Evolutionary conservation across 306 rosid genomes (phyloP).

Genomic region (Inga leiocalycina): DNA sequence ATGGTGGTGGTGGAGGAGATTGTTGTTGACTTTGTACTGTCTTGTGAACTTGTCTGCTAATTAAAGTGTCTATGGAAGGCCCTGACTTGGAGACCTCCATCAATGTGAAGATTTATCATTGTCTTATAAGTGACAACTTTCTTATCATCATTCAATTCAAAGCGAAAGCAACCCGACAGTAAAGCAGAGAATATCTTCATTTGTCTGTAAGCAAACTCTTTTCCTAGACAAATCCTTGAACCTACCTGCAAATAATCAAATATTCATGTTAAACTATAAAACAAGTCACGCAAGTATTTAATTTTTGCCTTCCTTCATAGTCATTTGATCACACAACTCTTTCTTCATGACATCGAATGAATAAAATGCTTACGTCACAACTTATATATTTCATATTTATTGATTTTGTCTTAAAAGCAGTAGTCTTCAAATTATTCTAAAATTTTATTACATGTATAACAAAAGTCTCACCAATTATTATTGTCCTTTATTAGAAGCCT

Average conservation of each 20-base stretch:
- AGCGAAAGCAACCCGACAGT: constrained; percentile 54
- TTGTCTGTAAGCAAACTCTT: constrained; percentile 87
- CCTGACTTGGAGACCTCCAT: constrained; percentile 69
- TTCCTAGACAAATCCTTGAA: constrained; percentile 81
- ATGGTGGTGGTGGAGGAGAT: too few relatives aligned
- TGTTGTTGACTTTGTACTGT: not conserved
- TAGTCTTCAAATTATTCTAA: not conserved
- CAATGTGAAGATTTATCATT: constrained; percentile 78
- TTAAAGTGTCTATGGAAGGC: constrained; percentile 45
- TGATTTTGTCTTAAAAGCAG: not conserved
- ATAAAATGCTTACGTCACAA: not conserved
- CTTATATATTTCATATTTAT: not conserved
- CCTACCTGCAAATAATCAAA: constrained; percentile 62
- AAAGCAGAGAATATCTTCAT: constrained; percentile 79
- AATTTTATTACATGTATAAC: not conserved
- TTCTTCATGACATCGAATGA: not conserved
- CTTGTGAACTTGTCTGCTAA: constrained; percentile 16
- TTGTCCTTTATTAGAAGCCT: not conserved
- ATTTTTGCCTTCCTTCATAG: not conserved
- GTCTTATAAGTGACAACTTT: constrained; percentile 67
- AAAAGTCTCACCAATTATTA: too few relatives aligned
- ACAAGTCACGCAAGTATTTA: not conserved
- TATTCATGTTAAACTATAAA: constrained; percentile 5
- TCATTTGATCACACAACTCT: not conserved
- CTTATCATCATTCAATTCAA: constrained; percentile 61